phyloP scores from a whole-genome alignment of 768 basidiomycete genomes.

The Tulasnella sp. region DNA sequence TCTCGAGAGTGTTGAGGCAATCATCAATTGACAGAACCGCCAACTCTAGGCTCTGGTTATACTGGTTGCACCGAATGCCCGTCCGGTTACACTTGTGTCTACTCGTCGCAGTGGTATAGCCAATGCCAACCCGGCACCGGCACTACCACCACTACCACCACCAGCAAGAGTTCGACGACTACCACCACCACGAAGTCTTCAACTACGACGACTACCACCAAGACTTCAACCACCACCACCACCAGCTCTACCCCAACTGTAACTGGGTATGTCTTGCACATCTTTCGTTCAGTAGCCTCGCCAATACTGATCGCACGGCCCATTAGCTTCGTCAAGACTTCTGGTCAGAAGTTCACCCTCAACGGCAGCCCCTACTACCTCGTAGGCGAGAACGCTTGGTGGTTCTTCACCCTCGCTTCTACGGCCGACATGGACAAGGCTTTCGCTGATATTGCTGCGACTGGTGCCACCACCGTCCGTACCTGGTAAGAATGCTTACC shows the following conservation, averaged over 20 bases:
- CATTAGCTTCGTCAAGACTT: slow-evolving; percentile 45
- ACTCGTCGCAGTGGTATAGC: neutral
- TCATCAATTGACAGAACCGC: neutral
- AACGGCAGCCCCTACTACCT: slow-evolving; percentile 40
- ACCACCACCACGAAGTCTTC: slow-evolving; percentile 13
- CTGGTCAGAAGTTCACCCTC: slow-evolving; percentile 52
- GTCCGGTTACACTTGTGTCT: neutral
- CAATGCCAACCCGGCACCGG: slow-evolving; percentile 12
- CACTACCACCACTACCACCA: slow-evolving; percentile 10
- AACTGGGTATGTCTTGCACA: neutral
- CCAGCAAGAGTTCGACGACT: neutral
- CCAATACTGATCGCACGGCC: slow-evolving; percentile 11
- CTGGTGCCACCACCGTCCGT: slow-evolving; percentile 54
- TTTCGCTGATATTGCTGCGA: slow-evolving; percentile 50
- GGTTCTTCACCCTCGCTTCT: slow-evolving; percentile 52
- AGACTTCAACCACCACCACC: neutral
- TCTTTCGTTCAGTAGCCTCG: slow-evolving; percentile 15
- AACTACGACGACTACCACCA: slow-evolving; percentile 9
- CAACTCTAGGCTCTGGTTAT: neutral
- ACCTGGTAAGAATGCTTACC: slow-evolving; percentile 43
- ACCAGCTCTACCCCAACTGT: neutral
- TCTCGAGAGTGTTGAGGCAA: neutral
- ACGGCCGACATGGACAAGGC: slow-evolving; percentile 50
- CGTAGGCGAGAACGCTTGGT: slow-evolving; percentile 53
- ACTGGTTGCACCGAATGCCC: slow-evolving; percentile 5